These are phyloP conservation scores for Lactifluus rugatus DNA, from an alignment of 768 basidiomycete genomes.

Conservation along the genomic window DNA sequence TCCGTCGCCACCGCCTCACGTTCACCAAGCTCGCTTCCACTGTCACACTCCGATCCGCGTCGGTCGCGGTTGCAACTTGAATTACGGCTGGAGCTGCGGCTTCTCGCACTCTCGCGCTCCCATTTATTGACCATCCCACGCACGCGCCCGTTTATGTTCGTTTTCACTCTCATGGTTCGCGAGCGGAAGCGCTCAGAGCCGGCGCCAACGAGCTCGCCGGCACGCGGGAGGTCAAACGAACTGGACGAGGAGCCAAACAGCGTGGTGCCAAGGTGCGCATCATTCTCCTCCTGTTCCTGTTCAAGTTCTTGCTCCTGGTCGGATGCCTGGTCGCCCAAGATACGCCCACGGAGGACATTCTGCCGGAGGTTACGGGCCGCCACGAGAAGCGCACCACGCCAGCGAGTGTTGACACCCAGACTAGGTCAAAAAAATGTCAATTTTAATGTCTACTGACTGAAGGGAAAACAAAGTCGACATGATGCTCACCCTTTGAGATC, in stretches of 20 bases:
- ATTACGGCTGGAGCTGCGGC: background rate
- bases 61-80: background rate
- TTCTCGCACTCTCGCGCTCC: constrained; percentile 16
- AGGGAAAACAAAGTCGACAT: background rate
- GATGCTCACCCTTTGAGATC: constrained; percentile 47
- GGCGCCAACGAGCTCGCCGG: background rate
- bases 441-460: background rate
- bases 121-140: constrained; percentile 17
- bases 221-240: constrained; percentile 27
- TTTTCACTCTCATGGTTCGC: background rate
- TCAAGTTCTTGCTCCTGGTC: constrained; percentile 14
- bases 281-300: background rate
- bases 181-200: background rate
- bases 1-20: background rate
- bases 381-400: constrained; percentile 43
- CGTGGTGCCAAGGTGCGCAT: constrained; percentile 23
- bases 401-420: constrained; percentile 41
- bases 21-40: constrained; percentile 1
- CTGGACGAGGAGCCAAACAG: constrained; percentile 30
- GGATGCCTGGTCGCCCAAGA: constrained; percentile 34
- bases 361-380: constrained; percentile 48
- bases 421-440: constrained; percentile 22
- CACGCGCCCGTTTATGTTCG: constrained; percentile 8
- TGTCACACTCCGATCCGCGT: constrained; percentile 8
- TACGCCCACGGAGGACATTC: constrained; percentile 45